phyloP scores from a whole-genome alignment of 2,329 filamentous ascomycete species.

The Fusarium robinianum region DNA sequence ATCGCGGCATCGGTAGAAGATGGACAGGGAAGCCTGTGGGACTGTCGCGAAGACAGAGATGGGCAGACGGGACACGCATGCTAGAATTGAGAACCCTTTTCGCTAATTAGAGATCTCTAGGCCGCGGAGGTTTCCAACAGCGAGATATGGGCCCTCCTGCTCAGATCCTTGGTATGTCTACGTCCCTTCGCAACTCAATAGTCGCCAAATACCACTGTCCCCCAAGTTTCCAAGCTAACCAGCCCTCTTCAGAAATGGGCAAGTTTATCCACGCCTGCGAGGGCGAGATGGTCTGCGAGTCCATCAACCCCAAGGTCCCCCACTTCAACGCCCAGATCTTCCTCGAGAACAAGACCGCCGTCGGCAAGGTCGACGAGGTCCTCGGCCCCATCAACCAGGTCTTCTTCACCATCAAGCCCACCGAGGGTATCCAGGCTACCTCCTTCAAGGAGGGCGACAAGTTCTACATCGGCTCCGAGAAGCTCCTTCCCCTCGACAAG shows the following conservation, averaged over 20 bases:
- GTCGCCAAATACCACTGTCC: no score
- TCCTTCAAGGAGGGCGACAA: constrained; percentile 97
- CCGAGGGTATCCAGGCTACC: constrained; percentile 91
- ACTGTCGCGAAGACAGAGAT: no score
- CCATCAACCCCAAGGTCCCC: constrained; percentile 91
- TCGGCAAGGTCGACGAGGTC: constrained; percentile 98
- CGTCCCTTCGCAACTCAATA: no score
- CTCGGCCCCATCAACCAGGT: constrained; percentile 97
- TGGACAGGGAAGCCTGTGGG: no score
- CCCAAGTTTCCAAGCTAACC: no score
- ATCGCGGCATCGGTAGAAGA: no score
- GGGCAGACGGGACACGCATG: not conserved
- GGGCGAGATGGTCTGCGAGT: constrained; percentile 97
- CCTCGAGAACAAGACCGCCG: constrained; percentile 95
- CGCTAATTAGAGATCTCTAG: constrained; percentile 32
- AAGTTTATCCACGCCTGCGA: constrained; percentile 92
- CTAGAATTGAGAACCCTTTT: not conserved
- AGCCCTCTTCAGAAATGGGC: constrained; percentile 74
- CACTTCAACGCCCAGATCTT: constrained; percentile 99
- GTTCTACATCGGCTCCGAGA: constrained; percentile 94
- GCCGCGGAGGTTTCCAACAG: constrained; percentile 47
- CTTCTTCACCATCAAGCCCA: constrained; percentile 97
- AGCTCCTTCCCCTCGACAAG: constrained; percentile 91
- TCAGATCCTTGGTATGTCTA: constrained; percentile 42
- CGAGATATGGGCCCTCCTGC: constrained; percentile 47